phyloP scores from a whole-genome alignment of 2,329 filamentous ascomycete genomes.

The Penicillium sp. region DNA sequence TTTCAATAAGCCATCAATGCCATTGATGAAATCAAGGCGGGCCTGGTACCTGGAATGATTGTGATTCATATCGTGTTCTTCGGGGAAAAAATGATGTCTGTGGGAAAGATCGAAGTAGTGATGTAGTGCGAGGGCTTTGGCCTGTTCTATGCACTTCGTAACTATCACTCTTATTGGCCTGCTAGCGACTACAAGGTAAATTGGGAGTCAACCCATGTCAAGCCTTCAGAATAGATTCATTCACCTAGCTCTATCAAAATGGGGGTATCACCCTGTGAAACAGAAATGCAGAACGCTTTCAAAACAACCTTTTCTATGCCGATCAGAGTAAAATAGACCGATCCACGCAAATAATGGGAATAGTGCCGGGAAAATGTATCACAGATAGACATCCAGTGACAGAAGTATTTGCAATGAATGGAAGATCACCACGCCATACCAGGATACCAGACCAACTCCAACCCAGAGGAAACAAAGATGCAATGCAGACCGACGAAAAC shows the following conservation, averaged over 20 bases:
- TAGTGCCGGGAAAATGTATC: slow-evolving; percentile 1
- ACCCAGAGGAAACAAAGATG: slow-evolving; percentile 15
- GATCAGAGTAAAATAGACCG: slow-evolving; percentile 3
- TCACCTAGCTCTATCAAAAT: slow-evolving; percentile 1
- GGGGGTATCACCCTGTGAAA: slow-evolving; percentile 1
- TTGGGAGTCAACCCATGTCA: neutral
- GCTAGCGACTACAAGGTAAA: neutral
- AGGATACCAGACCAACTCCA: slow-evolving; percentile 22
- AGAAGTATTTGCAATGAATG: slow-evolving; percentile 2
- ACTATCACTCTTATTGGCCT: no score
- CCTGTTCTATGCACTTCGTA: no score
- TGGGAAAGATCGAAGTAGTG: no score
- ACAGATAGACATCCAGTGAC: slow-evolving; percentile 6
- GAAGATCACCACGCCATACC: slow-evolving; percentile 23
- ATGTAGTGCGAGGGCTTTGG: no score
- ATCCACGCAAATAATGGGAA: slow-evolving; percentile 2
- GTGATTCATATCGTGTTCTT: no score
- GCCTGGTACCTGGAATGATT: no score
- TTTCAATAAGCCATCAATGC: no score
- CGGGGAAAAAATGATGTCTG: no score
- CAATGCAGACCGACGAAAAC: neutral
- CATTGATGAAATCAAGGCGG: no score
- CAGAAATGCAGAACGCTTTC: neutral
- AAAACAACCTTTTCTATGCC: neutral
- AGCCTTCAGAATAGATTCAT: neutral